Evolutionary conservation across 2,329 filamentous ascomycete genomes (phyloP).

Genomic region (Botrytis fabae): DNA sequence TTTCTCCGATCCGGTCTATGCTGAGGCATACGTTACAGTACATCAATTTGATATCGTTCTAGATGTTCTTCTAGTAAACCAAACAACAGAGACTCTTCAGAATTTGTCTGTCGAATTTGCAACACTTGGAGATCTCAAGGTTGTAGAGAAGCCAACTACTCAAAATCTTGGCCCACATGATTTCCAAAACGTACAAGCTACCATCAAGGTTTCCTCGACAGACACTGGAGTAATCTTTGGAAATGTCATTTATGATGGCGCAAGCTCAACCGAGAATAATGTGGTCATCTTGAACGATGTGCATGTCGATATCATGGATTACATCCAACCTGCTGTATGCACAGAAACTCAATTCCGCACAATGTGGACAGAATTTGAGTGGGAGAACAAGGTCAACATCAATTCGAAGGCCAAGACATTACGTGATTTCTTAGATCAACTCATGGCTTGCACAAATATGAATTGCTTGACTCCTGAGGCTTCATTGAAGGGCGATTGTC

Average conservation of each 20-base stretch:
- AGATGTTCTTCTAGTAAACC: slow-evolving; percentile 94
- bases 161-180: slow-evolving; percentile 94
- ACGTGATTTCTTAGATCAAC: slow-evolving; percentile 85
- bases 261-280: slow-evolving; percentile 87
- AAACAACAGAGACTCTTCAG: slow-evolving; percentile 93
- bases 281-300: slow-evolving; percentile 98
- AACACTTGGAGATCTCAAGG: slow-evolving; percentile 96
- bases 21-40: slow-evolving; percentile 98
- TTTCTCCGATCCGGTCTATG: slow-evolving; percentile 97
- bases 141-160: slow-evolving; percentile 92
- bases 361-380: slow-evolving; percentile 99
- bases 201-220: slow-evolving; percentile 96
- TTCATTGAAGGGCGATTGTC: slow-evolving; percentile 94
- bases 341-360: slow-evolving; percentile 97
- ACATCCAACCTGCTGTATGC: slow-evolving; percentile 95
- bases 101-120: slow-evolving; percentile 98
- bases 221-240: slow-evolving; percentile 99
- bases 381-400: slow-evolving; percentile 99
- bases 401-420: slow-evolving; percentile 94
- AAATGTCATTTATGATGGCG: slow-evolving; percentile 95
- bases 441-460: slow-evolving; percentile 99
- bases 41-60: slow-evolving; percentile 98
- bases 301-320: slow-evolving; percentile 99
- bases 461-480: slow-evolving; percentile 95
- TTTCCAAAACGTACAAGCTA: slow-evolving; percentile 97